Evolutionary conservation across 2,329 filamentous ascomycete species (phyloP).

Genomic region (Epicoccum sorghinum): DNA sequence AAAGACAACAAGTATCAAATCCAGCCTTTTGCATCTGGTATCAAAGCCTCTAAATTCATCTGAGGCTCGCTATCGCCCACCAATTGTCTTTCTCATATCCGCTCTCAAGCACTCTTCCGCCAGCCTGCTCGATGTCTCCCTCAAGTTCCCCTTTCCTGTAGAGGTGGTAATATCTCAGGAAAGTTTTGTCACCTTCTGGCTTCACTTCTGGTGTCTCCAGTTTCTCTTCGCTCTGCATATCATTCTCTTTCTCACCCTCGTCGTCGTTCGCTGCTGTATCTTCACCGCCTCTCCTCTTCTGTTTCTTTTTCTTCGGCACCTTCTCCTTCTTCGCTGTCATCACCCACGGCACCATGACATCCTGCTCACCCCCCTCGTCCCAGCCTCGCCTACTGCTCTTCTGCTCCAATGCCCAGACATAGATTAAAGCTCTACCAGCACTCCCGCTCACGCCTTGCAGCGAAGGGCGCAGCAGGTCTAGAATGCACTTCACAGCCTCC

Average conservation of each 20-base stretch:
- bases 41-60: neutral
- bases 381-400: conserved; percentile 84
- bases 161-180: conserved; percentile 92
- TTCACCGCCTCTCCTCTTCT: conserved; percentile 14
- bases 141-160: conserved; percentile 89
- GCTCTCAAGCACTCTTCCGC: conserved; percentile 75
- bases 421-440: conserved; percentile 75
- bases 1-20: too few species aligned
- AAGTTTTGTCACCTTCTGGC: conserved; percentile 60
- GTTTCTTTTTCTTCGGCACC: conserved; percentile 25
- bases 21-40: too few species aligned
- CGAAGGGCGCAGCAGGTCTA: conserved; percentile 64
- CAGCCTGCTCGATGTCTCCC: conserved; percentile 73
- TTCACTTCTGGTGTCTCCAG: conserved; percentile 16
- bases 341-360: conserved; percentile 96
- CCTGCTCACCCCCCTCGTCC: conserved; percentile 82
- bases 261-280: neutral
- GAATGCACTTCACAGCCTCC: conserved; percentile 72
- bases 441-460: neutral
- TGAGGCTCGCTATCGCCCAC: conserved; percentile 74
- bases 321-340: conserved; percentile 57
- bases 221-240: conserved; percentile 12
- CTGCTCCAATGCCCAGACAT: conserved; percentile 97
- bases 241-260: conserved; percentile 17
- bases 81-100: conserved; percentile 99